Conservation (phyloP, 164 flowering plant genomes). For the Vitis amurensis region DNA sequence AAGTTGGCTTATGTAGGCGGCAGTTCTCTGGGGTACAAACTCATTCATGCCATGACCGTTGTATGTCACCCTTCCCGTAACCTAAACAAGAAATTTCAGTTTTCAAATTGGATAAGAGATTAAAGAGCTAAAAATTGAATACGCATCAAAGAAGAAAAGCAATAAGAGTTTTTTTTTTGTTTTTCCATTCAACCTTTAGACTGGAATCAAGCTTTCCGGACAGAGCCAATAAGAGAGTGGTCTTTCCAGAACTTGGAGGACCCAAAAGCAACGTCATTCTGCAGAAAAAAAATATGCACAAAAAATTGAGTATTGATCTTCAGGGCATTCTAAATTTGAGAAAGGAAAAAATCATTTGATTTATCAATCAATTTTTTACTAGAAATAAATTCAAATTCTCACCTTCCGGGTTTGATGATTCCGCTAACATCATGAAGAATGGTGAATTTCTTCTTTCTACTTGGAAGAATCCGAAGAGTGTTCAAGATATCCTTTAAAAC, state of each 20-base stretch:
- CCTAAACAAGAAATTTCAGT: too few species aligned
- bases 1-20: too few species aligned
- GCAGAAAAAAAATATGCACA: neutral
- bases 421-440: slow-evolving; percentile 77
- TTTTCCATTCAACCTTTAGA: slow-evolving; percentile 34
- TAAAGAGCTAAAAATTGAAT: neutral
- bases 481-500: slow-evolving; percentile 40
- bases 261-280: slow-evolving; percentile 48
- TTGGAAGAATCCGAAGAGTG: slow-evolving; percentile 40
- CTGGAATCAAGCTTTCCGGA: slow-evolving; percentile 46
- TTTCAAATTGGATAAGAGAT: too few species aligned
- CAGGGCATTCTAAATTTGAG: too few species aligned
- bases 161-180: neutral
- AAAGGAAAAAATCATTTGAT: too few species aligned
- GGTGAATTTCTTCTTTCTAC: slow-evolving; percentile 38
- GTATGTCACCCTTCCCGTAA: too few species aligned
- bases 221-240: slow-evolving; percentile 42
- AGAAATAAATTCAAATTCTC: neutral
- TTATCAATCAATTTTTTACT: too few species aligned
- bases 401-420: slow-evolving; percentile 68
- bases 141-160: neutral
- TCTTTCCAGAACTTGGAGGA: slow-evolving; percentile 55
- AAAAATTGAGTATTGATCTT: too few species aligned
- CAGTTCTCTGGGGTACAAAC: too few species aligned
- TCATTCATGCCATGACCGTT: too few species aligned